Conservation (phyloP, 306 rosid species). For the Canavalia gladiata region DNA sequence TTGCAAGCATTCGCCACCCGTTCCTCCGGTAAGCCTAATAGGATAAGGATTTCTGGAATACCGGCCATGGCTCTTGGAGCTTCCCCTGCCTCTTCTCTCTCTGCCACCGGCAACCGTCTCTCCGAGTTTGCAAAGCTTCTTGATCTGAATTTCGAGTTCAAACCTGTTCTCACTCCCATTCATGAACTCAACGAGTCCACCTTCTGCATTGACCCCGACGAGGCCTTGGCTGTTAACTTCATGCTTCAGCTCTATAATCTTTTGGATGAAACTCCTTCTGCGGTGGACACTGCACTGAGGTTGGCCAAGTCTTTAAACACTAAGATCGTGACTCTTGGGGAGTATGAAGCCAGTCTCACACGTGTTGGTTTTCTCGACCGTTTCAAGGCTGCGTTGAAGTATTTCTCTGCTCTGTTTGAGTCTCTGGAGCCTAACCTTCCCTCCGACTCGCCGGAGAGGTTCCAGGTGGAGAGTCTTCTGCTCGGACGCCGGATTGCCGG, state of each 20-base stretch:
- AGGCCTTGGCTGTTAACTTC: constrained; percentile 84
- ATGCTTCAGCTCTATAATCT: constrained; percentile 92
- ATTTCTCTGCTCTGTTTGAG: constrained; percentile 82
- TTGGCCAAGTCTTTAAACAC: constrained; percentile 86
- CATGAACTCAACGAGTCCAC: constrained; percentile 64
- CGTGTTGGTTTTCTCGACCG: constrained; percentile 66
- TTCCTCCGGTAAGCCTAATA: constrained; percentile 76
- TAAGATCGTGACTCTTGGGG: constrained; percentile 81
- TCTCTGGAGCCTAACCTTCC: constrained; percentile 79
- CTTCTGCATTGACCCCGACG: constrained; percentile 67
- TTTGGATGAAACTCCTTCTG: constrained; percentile 68
- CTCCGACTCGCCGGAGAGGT: constrained; percentile 74
- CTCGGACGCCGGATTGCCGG: constrained; percentile 75
- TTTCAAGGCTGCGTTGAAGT: constrained; percentile 72
- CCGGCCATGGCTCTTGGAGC: constrained; percentile 81
- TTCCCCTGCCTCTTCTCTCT: constrained; percentile 64
- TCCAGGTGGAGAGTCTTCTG: constrained; percentile 70
- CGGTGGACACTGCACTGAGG: constrained; percentile 64
- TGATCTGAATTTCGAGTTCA: constrained; percentile 74
- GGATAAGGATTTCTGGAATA: constrained; percentile 83
- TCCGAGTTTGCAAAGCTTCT: constrained; percentile 81
- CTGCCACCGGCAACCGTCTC: constrained; percentile 83
- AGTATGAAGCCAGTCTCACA: constrained; percentile 80
- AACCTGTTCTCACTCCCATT: constrained; percentile 77
- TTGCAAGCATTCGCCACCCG: constrained; percentile 93